Conservation (phyloP, 2,329 filamentous ascomycete species). For the Aspergillus pseudotamarii region DNA sequence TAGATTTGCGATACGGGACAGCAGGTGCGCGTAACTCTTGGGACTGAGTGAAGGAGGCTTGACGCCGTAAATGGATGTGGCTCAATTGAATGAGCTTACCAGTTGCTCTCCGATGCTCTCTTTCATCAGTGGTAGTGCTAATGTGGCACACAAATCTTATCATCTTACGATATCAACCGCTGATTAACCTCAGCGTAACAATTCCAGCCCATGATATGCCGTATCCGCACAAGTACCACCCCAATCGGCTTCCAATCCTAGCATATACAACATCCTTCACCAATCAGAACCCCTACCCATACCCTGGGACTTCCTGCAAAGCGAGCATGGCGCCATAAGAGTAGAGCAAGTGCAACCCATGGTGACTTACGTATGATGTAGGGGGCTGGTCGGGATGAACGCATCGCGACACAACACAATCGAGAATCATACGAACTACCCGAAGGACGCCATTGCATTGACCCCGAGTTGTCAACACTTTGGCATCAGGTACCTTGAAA, state of each 20-base stretch:
- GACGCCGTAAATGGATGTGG: background rate
- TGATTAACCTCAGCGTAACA: background rate
- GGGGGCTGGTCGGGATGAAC: conserved; percentile 8
- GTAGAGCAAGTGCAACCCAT: background rate
- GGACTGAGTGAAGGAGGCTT: background rate
- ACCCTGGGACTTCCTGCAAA: background rate
- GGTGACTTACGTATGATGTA: conserved; percentile 7
- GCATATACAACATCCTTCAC: background rate
- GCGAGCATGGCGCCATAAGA: background rate
- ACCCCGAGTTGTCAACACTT: background rate
- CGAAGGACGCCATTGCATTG: background rate
- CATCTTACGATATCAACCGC: background rate
- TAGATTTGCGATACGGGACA: background rate
- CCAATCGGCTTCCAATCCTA: background rate
- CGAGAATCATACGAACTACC: background rate
- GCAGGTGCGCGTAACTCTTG: background rate
- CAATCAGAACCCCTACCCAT: background rate
- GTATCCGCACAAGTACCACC: background rate
- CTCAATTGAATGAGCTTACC: background rate
- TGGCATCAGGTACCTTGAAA: background rate
- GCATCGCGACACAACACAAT: background rate
- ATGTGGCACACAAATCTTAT: background rate
- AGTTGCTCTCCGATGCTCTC: background rate
- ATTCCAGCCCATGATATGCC: background rate
- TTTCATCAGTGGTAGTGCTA: background rate